A percentile compares a stretch with the other conserved stretches of the same genome.
phyloP scores from a whole-genome alignment of 805 yeast species.

The Candida pseudoglaebosa region DNA sequence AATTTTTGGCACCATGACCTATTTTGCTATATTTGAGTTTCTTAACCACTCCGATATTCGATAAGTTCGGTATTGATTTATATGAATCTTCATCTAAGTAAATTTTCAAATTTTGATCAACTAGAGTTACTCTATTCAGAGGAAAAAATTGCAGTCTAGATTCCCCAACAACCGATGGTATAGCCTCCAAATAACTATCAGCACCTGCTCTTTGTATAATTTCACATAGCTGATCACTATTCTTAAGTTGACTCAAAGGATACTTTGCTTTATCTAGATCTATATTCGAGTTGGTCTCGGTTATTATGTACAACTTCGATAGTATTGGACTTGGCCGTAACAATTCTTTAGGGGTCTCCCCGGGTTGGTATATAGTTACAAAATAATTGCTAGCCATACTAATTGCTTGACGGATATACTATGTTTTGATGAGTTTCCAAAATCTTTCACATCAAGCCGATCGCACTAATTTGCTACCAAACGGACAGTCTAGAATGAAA shows the following conservation, averaged over 20 bases:
- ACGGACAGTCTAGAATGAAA: too few species aligned
- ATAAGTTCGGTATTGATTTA: slow-evolving; percentile 5
- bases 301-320: background rate
- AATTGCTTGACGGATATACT: too few species aligned
- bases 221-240: background rate
- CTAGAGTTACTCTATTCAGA: background rate
- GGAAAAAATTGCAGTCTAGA: too few species aligned
- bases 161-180: background rate
- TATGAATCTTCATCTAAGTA: slow-evolving; percentile 6
- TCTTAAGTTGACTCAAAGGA: background rate
- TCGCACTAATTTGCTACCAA: too few species aligned
- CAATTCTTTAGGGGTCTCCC: background rate
- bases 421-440: too few species aligned
- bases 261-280: background rate
- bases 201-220: background rate
- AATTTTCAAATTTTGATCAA: background rate
- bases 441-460: too few species aligned
- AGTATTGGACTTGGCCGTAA: background rate
- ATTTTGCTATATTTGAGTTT: slow-evolving; percentile 12
- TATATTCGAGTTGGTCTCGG: background rate
- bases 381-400: background rate
- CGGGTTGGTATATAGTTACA: background rate
- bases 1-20: slow-evolving; percentile 18
- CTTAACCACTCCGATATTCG: slow-evolving; percentile 1
- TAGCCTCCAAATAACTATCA: background rate